phyloP scores from a whole-genome alignment of 306 rosid genomes.

The Biancaea sappan region DNA sequence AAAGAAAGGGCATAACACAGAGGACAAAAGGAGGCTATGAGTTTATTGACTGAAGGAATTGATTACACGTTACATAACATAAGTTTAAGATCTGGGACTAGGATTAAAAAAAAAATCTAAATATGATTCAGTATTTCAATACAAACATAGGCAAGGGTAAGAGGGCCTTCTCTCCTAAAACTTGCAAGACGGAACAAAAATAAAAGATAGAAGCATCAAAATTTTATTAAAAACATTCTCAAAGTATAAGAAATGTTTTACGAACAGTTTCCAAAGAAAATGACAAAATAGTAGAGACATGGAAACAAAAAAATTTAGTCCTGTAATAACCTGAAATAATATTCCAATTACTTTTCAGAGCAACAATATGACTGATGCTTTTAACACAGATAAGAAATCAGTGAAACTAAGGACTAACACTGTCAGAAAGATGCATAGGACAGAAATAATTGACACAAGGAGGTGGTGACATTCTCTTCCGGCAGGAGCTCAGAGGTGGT shows the following conservation, averaged over 20 bases:
- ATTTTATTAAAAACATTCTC: not conserved
- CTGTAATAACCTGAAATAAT: not conserved
- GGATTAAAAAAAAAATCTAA: not conserved
- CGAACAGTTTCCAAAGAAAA: not conserved
- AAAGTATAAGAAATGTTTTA: not conserved
- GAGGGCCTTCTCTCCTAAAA: not conserved
- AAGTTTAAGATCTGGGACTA: not conserved
- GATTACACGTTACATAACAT: not conserved
- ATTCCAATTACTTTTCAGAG: conserved; percentile 9
- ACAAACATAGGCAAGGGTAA: not conserved
- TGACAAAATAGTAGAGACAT: not conserved
- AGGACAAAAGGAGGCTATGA: conserved; percentile 6
- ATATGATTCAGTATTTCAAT: not conserved
- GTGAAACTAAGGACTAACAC: conserved; percentile 57
- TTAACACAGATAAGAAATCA: conserved; percentile 25
- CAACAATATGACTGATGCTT: conserved; percentile 1
- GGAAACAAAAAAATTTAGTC: not conserved
- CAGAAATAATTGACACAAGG: conserved; percentile 94
- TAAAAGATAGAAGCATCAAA: not conserved
- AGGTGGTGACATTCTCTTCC: conserved; percentile 78
- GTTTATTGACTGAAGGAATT: not conserved
- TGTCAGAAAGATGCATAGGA: conserved; percentile 97
- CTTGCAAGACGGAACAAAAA: not conserved
- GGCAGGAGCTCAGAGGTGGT: conserved; percentile 76
- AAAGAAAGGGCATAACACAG: conserved; percentile 8